Evolutionary conservation across 2,329 filamentous ascomycete species (phyloP).

Genomic region (Didymella glomerata): DNA sequence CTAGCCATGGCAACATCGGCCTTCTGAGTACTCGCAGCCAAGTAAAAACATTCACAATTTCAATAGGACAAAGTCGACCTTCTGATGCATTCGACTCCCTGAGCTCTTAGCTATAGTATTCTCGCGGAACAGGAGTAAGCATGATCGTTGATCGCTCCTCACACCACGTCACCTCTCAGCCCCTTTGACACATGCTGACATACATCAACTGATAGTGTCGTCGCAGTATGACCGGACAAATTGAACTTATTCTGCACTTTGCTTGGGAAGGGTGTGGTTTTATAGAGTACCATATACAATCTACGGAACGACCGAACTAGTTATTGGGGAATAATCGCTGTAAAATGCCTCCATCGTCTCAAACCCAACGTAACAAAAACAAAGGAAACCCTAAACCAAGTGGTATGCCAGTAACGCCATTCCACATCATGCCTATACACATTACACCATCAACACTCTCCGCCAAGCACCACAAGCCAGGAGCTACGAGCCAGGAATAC

Average conservation of each 20-base stretch:
- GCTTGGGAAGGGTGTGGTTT: background rate
- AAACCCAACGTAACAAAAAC: background rate
- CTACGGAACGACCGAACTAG: background rate
- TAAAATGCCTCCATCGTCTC: constrained; percentile 6
- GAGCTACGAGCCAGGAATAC: constrained; percentile 3
- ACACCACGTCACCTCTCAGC: background rate
- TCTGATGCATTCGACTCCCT: background rate
- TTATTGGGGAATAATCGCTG: constrained; percentile 10
- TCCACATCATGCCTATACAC: constrained; percentile 12
- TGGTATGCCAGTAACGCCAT: constrained; percentile 21
- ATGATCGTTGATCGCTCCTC: background rate
- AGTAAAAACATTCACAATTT: background rate
- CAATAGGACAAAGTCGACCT: background rate
- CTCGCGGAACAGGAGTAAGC: background rate
- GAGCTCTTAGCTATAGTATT: background rate
- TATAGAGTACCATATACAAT: background rate
- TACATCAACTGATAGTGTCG: background rate
- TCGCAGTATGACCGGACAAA: no score
- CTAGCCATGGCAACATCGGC: background rate
- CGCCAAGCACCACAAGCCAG: background rate
- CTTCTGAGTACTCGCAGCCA: background rate
- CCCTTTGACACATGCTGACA: background rate
- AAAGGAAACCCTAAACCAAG: constrained; percentile 1
- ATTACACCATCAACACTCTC: constrained; percentile 3
- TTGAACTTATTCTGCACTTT: background rate